Evolutionary conservation across 768 basidiomycete genomes (phyloP), one percentile per base, ranked within the genome.

Genomic region (Tricholoma sp.): DNA sequence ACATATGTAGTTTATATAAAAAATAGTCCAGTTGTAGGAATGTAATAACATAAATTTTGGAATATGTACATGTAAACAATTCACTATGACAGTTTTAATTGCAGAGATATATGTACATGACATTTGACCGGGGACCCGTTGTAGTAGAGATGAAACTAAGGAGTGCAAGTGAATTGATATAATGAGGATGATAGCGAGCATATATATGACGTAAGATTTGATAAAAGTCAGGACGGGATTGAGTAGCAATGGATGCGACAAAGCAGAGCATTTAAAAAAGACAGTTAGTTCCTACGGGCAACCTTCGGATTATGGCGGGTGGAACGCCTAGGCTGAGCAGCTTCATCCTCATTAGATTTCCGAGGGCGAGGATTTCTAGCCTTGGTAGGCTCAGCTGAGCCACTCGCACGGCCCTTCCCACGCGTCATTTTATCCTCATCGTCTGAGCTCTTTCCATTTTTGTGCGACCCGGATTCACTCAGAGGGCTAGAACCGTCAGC

Each of bases 301-400:
- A 58, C 63, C 59, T 72, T 76, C 62, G 70, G 67, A 15, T 72
- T 69, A 17, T 68, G 63, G 31, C 75, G 74, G 18, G 64, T 42
- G 13, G 75, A 73, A 39, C 75, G 66, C 53, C 76, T 66, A 3
- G 68, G 69, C 17, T 57, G 61, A 29, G 49, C 56, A 2, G 67
- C 56, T 8, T 66, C 57, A 15, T 60, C 63, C 39, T 63, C 61
- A 29, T 57, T 57, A 3, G 39, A 59, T 33, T 53, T 55, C 17
- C 49, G 53, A 29, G 50, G 45, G 41, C 55, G 57, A 41, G 57
- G 39, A 18, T 47, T 45, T 15, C 31, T 56, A 28, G 59, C 52
- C 34, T 59, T 62, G 5, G 32, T 39, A 4, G 57, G 54, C 10
- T 61, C 51, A 9, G 51, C 18, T 4, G 20, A 5, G 18, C 8